Percentiles rank a stretch among this genome's conserved stretches.
These are phyloP conservation scores for Wallacemonas collosoma DNA, from an alignment of 208 protist genomes.

Conservation along the genomic window DNA sequence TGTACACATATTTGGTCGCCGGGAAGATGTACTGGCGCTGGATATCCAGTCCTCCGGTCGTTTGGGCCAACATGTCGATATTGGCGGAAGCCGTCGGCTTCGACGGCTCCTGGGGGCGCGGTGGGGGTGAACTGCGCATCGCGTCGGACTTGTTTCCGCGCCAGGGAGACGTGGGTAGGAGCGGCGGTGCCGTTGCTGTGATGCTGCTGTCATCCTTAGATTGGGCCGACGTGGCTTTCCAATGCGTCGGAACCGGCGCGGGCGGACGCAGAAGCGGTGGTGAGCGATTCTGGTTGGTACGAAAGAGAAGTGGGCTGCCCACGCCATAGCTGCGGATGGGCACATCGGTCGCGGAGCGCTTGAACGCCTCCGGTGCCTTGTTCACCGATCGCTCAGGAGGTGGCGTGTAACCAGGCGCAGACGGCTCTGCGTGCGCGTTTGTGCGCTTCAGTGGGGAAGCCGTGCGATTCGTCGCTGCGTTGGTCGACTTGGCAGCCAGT, in stretches of 20 bases:
- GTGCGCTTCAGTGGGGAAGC: slow-evolving; percentile 9
- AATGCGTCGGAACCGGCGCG: too few relatives aligned
- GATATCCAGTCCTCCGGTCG: slow-evolving; percentile 8
- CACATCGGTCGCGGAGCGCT: slow-evolving; percentile 8
- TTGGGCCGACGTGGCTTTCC: too few relatives aligned
- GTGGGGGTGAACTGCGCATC: background rate
- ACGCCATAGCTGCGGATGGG: background rate
- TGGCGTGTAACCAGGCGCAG: background rate
- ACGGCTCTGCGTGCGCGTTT: background rate
- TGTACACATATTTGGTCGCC: slow-evolving; percentile 55
- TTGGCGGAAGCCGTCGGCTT: slow-evolving; percentile 1
- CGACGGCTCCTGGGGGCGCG: slow-evolving; percentile 1
- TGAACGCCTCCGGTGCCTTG: slow-evolving; percentile 6
- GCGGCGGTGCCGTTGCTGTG: background rate
- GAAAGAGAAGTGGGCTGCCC: background rate
- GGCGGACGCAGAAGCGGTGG: background rate
- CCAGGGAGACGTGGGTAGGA: background rate
- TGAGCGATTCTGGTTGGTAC: background rate
- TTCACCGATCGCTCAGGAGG: background rate
- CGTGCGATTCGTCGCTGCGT: background rate
- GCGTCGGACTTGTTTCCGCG: background rate
- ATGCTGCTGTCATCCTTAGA: too few relatives aligned
- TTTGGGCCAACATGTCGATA: slow-evolving; percentile 6
- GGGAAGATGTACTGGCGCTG: slow-evolving; percentile 35
- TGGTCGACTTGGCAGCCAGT: slow-evolving; percentile 1